Conservation (phyloP, 2,329 filamentous ascomycete species). For the Tolypocladium cylindrosporum region DNA sequence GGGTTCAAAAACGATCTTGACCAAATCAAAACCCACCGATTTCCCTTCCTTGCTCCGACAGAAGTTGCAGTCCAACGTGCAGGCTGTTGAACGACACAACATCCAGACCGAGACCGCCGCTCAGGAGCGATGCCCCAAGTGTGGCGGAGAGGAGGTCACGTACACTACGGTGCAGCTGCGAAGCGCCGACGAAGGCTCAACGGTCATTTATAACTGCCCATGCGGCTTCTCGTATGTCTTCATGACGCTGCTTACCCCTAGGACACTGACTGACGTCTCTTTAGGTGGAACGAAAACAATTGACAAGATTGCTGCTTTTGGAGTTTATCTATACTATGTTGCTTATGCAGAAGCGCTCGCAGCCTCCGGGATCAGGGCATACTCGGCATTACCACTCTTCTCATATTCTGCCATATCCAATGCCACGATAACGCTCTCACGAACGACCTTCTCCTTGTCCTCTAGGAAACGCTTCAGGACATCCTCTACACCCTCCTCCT, state of each 20-base stretch:
- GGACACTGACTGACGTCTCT: neutral
- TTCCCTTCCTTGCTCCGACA: constrained; percentile 86
- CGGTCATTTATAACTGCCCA: constrained; percentile 81
- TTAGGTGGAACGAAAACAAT: constrained; percentile 50
- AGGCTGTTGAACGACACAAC: constrained; percentile 69
- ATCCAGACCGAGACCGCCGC: constrained; percentile 62
- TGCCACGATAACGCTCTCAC: constrained; percentile 89
- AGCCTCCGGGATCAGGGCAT: constrained; percentile 74
- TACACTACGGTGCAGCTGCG: constrained; percentile 80
- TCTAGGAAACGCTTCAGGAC: constrained; percentile 73
- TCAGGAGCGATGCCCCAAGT: constrained; percentile 66
- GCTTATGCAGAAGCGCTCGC: constrained; percentile 29
- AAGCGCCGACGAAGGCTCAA: constrained; percentile 90
- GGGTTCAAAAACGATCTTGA: constrained; percentile 65
- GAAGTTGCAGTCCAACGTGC: constrained; percentile 73
- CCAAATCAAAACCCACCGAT: constrained; percentile 76
- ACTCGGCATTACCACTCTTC: constrained; percentile 78
- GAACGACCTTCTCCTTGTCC: constrained; percentile 85
- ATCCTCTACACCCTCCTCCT: constrained; percentile 87
- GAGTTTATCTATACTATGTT: constrained; percentile 5
- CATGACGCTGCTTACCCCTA: neutral
- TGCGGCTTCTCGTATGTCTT: constrained; percentile 69
- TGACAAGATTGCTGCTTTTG: constrained; percentile 19
- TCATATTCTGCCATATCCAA: constrained; percentile 98
- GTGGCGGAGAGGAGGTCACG: constrained; percentile 71